Evolutionary conservation across 352 stramenopile genomes (phyloP), one percentile per base, ranked within the genome.

Genomic region (Phytophthora pinifolia): DNA sequence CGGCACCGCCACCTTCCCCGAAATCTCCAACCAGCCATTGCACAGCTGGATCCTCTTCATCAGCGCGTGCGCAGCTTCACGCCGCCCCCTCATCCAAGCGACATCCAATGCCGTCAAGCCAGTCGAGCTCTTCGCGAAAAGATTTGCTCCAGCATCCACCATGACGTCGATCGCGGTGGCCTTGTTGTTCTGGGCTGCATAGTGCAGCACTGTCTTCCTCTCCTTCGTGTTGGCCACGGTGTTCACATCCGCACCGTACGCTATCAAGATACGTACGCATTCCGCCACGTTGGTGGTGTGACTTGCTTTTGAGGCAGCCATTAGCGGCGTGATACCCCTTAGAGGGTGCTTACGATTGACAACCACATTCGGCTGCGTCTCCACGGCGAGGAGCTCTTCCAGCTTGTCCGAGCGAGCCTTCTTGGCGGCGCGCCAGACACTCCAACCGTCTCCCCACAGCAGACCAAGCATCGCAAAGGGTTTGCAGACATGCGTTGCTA

Each of bases 161-260:
- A 90, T 18, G 27, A 76, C 56, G 39, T 80, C 76, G 41, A 84
- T 49, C 20, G 67, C 59, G 2, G 62, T 61, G 33, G 70, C 54
- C 20, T 76, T 65, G 45, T 86, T 76, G 52, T 56, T 64, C 38
- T 63, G 57, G n/a, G 77, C 76, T 9, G 80, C 77, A 31, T 74
- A 80, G 55, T 90, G 80, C 25, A 90, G 62, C 27, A 74, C 77
- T 25, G 77, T 88, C 53, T 74, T 71, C 38, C 45, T 58, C 31
- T 72, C 50, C 13, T 65, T 59, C 18, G 63, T 62, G 25, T 38
- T 46, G 56, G 66, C 33, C n/a, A 32, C 51, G 10, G 65, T 32
- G 29, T 72, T 45, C 42, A 79, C 46, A 45, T 83, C 62, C 18
- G 80, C 80, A 42, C 77, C 80, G 48, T 75, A 79, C 32, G 73